These are phyloP conservation scores for Phytopythium boreale DNA, from an alignment of 352 stramenopile genomes.

Conservation along the genomic window DNA sequence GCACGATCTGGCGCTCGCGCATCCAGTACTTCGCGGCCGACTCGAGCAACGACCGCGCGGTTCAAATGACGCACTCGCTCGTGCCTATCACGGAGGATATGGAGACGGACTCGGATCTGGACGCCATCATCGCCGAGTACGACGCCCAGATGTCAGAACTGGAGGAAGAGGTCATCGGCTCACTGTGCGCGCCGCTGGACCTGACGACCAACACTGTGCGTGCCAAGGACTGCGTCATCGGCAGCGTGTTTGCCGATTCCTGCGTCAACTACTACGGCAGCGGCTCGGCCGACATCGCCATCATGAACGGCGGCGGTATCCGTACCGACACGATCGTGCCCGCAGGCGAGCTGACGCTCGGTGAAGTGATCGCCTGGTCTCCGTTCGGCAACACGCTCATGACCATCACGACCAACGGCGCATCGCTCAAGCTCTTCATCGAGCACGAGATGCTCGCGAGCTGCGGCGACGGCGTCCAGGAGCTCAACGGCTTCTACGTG, in stretches of 20 bases:
- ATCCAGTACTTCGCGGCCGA: conserved; percentile 55
- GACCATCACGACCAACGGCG: conserved; percentile 51
- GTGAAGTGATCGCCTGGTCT: conserved; percentile 56
- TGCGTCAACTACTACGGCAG: conserved; percentile 48
- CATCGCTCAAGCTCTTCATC: conserved; percentile 60
- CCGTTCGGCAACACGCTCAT: conserved; percentile 70
- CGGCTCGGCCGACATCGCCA: conserved; percentile 39
- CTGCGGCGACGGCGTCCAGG: conserved; percentile 42
- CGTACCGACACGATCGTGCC: conserved; percentile 57
- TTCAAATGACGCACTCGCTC: conserved; percentile 46
- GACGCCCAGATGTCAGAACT: conserved; percentile 33
- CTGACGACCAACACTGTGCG: conserved; percentile 50
- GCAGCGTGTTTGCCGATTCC: conserved; percentile 51
- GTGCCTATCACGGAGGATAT: conserved; percentile 60
- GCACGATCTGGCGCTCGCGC: conserved; percentile 56
- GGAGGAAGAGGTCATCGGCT: conserved; percentile 41
- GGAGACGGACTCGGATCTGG: conserved; percentile 40
- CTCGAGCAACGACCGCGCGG: conserved; percentile 19
- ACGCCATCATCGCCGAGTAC: conserved; percentile 51
- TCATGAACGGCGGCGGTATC: conserved; percentile 70
- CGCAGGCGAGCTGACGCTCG: conserved; percentile 45
- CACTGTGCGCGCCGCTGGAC: conserved; percentile 50
- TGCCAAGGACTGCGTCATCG: conserved; percentile 45
- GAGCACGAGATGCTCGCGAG: conserved; percentile 40
- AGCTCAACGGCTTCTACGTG: conserved; percentile 64